A percentile compares a stretch with the other conserved stretches of the same genome.
phyloP scores from a whole-genome alignment of 2,329 filamentous ascomycete species.

The Aspergillus flavus region DNA sequence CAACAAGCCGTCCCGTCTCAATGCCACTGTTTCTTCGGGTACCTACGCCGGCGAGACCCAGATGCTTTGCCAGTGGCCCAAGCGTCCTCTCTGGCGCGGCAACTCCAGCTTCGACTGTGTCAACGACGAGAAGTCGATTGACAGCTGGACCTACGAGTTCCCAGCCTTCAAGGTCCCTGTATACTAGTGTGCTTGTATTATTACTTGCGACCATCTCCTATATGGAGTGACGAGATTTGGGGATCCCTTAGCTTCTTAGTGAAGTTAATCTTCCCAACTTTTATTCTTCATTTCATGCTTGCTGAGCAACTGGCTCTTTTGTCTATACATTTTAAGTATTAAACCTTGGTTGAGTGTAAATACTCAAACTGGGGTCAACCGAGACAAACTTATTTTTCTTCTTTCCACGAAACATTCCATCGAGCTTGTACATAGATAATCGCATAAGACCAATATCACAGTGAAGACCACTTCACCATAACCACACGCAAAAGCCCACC shows the following conservation, averaged over 20 bases:
- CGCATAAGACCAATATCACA: background rate
- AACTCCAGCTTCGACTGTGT: slow-evolving; percentile 18
- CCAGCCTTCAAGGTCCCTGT: slow-evolving; percentile 20
- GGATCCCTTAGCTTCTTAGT: background rate
- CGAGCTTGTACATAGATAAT: background rate
- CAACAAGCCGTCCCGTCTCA: slow-evolving; percentile 47
- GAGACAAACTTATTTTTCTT: background rate
- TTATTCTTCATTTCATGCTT: background rate
- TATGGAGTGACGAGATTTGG: background rate
- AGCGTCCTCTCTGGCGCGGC: slow-evolving; percentile 33
- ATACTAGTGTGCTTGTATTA: slow-evolving; percentile 8
- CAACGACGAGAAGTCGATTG: slow-evolving; percentile 18
- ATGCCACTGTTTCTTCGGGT: slow-evolving; percentile 42
- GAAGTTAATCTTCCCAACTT: background rate
- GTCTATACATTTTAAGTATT: background rate
- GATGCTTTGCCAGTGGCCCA: slow-evolving; percentile 40
- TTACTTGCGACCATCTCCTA: too few relatives aligned
- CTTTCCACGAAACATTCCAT: background rate
- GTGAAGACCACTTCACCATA: background rate
- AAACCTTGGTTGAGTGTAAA: background rate
- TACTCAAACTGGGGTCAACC: background rate
- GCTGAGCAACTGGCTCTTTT: background rate
- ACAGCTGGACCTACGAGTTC: slow-evolving; percentile 21
- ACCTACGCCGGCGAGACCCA: slow-evolving; percentile 34
- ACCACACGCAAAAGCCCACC: background rate